Base-by-base conservation (phyloP, 345 rosid genomes). In the Luvunga scandens region DNA sequence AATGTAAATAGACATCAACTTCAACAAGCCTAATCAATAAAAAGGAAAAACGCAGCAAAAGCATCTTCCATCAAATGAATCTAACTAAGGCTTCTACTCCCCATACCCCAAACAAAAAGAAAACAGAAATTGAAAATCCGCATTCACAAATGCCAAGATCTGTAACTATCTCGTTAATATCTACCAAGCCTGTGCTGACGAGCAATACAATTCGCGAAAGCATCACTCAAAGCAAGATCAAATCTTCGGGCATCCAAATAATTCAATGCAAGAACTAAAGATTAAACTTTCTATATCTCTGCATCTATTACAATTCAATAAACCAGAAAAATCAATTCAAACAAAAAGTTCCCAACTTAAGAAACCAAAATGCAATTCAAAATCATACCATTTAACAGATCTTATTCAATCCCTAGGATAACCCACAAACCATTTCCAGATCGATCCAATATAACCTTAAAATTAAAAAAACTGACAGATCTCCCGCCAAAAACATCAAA, bases 331-430 rank as follows among this genome's bases (percentile, higher is more conserved):
- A 25, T 30, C 9, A 71, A 7, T 36, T 7, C 1, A 5, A 50
- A 48, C 21, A 48, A 50, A 50, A 25, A 50, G 24, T 48, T 27
- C 8, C 45, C 30, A 42, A 42, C 27, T 74, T 14, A 42, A 39
- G 38, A 12, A 28, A 6, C 31, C 9, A 30, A 64, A 56, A 73
- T 65, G 61, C 14, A 9, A 77, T 6, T 45, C 14, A 45, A 76
- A 72, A 62, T 27, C 38, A 67, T 24, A 10, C n/a, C 73, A 62
- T 75, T 38, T 18, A 64, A 64, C 78, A 68, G 86, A 85, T 83
- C 88, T 71, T 77, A 55, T 60, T 55, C 71, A 42, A 69, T 19
- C 59, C 57, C 45, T 22, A 10, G 30, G 53, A n/a, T 42, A 73
- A 75, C 55, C 27, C 38, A 31, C 57, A 61, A 60, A 60, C 18